Evolutionary conservation across 2,329 filamentous ascomycete genomes (phyloP), one percentile per base, ranked within the genome.

Genomic region (Colletotrichum sublineola): DNA sequence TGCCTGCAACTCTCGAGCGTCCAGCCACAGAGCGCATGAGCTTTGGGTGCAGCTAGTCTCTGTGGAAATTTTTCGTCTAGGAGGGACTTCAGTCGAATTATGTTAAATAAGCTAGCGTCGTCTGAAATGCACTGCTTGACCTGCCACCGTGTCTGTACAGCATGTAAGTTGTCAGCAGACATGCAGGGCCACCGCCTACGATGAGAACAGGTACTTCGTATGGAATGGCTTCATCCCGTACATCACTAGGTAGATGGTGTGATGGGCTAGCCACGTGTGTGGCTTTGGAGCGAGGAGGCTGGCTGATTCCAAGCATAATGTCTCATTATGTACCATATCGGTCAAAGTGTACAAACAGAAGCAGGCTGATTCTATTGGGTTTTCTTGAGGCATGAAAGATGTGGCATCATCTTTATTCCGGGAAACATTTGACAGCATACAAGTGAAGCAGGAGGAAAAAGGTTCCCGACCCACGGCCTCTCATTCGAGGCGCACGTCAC

Each of bases 121-220:
- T 29, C n/a, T n/a, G 24, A 14, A 44, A 20, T 20, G 29, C 18
- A 50, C 57, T 58, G 67, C 42, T 44, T n/a, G 11, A 73, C 68
- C 18, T 63, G 71, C 71, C 71, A 14, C 71, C 67, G 57, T 73
- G 71, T 24, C 58, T 69, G 31, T 66, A 72, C 7, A 82, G 75
- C 68, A 83, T 76, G 64, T 78, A 79, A 4, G 80, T 79, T 5
- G 80, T 76, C 2, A 82, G 73, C 11, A 83, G 75, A n/a, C 81
- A 81, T 29, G 77, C 79, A 31, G 80, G 80, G 1, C 81, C 81
- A 5, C 81, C 81, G 31, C 80, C 80, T 44, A 81, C 74, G 46
- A 82, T 80, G 12, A 83, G 74, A n/a, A 82, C 79, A 24, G 79
- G 79, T 8, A 81, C 75, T 15, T 79, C 74, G 36, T 71, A 38